phyloP scores from a whole-genome alignment of 768 basidiomycete species.

The Hortiboletus flavorubellus region DNA sequence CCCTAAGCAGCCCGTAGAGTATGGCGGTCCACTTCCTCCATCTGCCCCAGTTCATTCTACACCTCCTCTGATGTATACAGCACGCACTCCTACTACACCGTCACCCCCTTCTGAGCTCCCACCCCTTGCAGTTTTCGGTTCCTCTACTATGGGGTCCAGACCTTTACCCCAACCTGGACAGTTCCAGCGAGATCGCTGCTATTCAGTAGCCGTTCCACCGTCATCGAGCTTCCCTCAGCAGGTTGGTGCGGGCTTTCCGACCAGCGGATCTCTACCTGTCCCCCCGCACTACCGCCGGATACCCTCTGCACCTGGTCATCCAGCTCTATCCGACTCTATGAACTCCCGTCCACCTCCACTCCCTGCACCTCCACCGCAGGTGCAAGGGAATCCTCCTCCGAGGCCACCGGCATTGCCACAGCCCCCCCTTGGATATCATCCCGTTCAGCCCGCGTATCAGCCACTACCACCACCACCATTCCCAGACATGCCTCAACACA shows the following conservation, averaged over 20 bases:
- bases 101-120: conserved; percentile 26
- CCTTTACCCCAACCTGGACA: conserved; percentile 33
- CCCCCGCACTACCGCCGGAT: conserved; percentile 35
- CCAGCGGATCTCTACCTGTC: conserved; percentile 19
- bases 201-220: conserved; percentile 27
- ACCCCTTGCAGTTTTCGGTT: conserved; percentile 1
- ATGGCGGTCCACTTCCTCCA: conserved; percentile 15
- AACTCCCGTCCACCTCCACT: conserved; percentile 21
- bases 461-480: conserved; percentile 35
- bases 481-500: conserved; percentile 28
- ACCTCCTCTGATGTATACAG: conserved; percentile 25
- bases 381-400: conserved; percentile 28
- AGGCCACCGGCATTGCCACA: conserved; percentile 51
- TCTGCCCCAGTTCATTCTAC: conserved; percentile 23
- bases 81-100: conserved; percentile 16
- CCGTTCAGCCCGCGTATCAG: conserved; percentile 39
- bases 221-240: conserved; percentile 33
- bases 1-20: conserved; percentile 26
- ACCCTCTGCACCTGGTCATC: conserved; percentile 24
- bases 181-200: conserved; percentile 29
- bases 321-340: conserved; percentile 23
- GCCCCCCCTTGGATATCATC: conserved; percentile 43
- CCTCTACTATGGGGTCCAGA: conserved; percentile 22
- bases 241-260: conserved; percentile 13
- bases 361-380: conserved; percentile 26